These are phyloP conservation scores for Ophiostoma pallidulum DNA, from an alignment of 2,329 filamentous ascomycete species.

Conservation along the genomic window DNA sequence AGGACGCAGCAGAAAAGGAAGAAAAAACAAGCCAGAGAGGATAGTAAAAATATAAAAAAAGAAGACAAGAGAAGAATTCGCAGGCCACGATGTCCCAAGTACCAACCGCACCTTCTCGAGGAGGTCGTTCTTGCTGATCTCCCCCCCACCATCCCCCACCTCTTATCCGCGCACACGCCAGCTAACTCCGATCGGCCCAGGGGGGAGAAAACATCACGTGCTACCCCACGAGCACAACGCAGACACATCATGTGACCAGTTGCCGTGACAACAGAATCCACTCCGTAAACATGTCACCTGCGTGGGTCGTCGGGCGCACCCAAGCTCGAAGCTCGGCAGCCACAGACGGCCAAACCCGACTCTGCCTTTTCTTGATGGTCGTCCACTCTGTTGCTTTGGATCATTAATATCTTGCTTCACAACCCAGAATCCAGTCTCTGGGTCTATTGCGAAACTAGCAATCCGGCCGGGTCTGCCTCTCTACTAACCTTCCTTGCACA, in stretches of 20 bases:
- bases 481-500: not conserved
- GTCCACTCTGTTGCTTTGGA: not conserved
- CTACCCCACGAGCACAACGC: not conserved
- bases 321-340: conserved; percentile 5
- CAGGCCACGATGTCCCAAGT: too few relatives aligned
- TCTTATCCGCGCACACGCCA: not conserved
- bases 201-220: not conserved
- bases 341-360: conserved; percentile 6
- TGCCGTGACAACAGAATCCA: conserved; percentile 10
- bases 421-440: not conserved
- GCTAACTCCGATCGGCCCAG: not conserved
- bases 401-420: conserved; percentile 1
- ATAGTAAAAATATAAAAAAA: too few relatives aligned
- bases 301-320: conserved; percentile 1
- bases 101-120: too few relatives aligned
- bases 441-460: conserved; percentile 2
- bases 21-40: too few relatives aligned
- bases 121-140: too few relatives aligned
- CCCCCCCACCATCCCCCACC: not conserved
- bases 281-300: conserved; percentile 12
- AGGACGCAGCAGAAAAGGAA: not conserved
- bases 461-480: not conserved
- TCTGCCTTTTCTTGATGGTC: not conserved
- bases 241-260: not conserved
- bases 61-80: too few relatives aligned